These are phyloP conservation scores for Alternaria longipes DNA, from an alignment of 2,329 filamentous ascomycete genomes.

Conservation along the genomic window DNA sequence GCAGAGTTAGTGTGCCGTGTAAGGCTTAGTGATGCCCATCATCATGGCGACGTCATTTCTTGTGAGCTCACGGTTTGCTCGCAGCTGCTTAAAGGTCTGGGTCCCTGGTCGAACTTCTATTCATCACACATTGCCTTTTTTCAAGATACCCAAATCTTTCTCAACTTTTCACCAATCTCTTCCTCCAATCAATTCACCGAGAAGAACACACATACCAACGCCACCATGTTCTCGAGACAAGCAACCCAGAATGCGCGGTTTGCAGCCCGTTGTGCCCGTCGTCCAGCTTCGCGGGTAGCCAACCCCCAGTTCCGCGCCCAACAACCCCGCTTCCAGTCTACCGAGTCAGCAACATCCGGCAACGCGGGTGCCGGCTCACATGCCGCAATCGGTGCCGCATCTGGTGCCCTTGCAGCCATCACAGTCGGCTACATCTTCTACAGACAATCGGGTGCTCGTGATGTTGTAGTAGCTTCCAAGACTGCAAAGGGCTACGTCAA, in stretches of 20 bases:
- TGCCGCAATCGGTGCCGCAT: conserved; percentile 59
- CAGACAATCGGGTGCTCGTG: conserved; percentile 61
- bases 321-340: conserved; percentile 47
- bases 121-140: conserved; percentile 9
- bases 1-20: not conserved
- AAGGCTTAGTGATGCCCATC: conserved; percentile 15
- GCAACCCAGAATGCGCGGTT: conserved; percentile 43
- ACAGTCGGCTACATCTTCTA: conserved; percentile 63
- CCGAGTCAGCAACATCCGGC: conserved; percentile 33
- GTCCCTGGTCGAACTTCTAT: conserved; percentile 1
- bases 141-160: conserved; percentile 14
- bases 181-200: conserved; percentile 11
- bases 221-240: conserved; percentile 46
- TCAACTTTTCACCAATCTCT: conserved; percentile 4
- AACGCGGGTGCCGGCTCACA: conserved; percentile 43
- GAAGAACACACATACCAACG: not conserved
- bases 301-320: conserved; percentile 42
- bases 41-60: conserved; percentile 24
- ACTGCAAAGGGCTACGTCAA: conserved; percentile 70
- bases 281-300: conserved; percentile 34
- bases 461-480: conserved; percentile 59
- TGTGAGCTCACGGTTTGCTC: conserved; percentile 6
- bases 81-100: conserved; percentile 18
- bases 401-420: conserved; percentile 60
- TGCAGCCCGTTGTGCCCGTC: conserved; percentile 41